Evolutionary conservation across 257 asterid genomes (phyloP), one percentile per base, ranked within the genome.

Genomic region (Handroanthus guayacan): DNA sequence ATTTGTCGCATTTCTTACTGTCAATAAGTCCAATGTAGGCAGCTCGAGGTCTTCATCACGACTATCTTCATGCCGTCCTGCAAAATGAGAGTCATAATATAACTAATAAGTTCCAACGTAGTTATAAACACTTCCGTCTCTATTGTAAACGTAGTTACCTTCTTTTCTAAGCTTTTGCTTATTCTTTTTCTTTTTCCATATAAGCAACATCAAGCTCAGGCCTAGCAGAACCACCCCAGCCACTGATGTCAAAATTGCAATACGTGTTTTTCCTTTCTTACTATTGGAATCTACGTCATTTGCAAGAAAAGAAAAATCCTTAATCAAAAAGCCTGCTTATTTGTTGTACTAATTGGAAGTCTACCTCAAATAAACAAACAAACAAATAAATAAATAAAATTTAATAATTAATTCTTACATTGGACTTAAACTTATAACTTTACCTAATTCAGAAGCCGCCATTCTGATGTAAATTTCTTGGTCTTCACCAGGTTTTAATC

Each of bases 361-460:
- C 55, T 2, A 6, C 55, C 55, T 0, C 3, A 10, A 47, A n/a
- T n/a, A n/a, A n/a, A n/a, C n/a, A n/a, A n/a, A n/a, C n/a, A n/a
- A n/a, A n/a, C n/a, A n/a, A n/a, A n/a, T n/a, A n/a, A n/a, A n/a
- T n/a, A n/a, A n/a, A n/a, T 2, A 10, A 47, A 47, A 47, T 47
- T 7, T 47, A 47, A 1, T 8, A 43, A 31, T n/a, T 66, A 78
- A 36, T 78, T 71, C 43, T 51, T 38, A 14, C 52, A 47, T 8
- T 9, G 5, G 16, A 12, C 3, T 50, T 11, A 38, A 63, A 39
- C 16, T 39, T 5, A n/a, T n/a, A 71, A 51, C 16, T 13, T 56
- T 54, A 78, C 77, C 73, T 20, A 61, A 6, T 17, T 80, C 77
- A 31, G 83, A 75, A 43, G 80, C 39, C 17, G 76, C 50, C 60